Percentiles rank a stretch among this genome's conserved stretches.
Conservation (phyloP, 2,329 filamentous ascomycete species). For the Claviceps sp. region DNA sequence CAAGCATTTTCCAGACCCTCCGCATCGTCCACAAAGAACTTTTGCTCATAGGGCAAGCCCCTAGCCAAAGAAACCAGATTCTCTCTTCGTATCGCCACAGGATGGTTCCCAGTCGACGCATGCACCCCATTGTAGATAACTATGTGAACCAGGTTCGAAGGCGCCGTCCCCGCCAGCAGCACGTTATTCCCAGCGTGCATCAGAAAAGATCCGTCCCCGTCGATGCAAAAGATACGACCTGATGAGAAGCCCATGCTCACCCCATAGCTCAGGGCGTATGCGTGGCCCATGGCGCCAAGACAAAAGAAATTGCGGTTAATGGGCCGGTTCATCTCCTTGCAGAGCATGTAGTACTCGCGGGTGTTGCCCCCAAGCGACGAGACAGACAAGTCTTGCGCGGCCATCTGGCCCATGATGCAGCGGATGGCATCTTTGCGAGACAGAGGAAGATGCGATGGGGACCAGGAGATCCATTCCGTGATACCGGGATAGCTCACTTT, state of each 20-base stretch:
- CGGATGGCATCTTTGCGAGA: neutral
- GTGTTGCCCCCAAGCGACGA: slow-evolving; percentile 2
- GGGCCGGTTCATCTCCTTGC: neutral
- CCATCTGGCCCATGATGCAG: neutral
- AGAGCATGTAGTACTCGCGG: slow-evolving; percentile 4
- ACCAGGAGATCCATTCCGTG: neutral
- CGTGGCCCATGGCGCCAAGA: slow-evolving; percentile 3
- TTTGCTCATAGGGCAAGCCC: neutral
- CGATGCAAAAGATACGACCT: slow-evolving; percentile 1
- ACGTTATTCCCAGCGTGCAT: slow-evolving; percentile 4
- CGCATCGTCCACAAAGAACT: neutral
- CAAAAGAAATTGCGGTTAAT: slow-evolving; percentile 1
- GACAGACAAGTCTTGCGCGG: neutral
- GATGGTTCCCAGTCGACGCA: slow-evolving; percentile 2
- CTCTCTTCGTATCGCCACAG: neutral
- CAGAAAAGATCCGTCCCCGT: slow-evolving; percentile 2
- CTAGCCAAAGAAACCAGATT: neutral
- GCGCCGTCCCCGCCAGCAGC: neutral
- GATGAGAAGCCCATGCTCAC: neutral
- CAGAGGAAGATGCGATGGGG: neutral
- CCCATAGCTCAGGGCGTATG: slow-evolving; percentile 1
- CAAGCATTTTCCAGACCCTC: neutral
- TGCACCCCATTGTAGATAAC: slow-evolving; percentile 2
- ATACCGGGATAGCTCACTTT: neutral
- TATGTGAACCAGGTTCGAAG: slow-evolving; percentile 1